Percentiles rank a stretch among this genome's conserved stretches.
These are phyloP conservation scores for Yarrowia sp. DNA, from an alignment of 805 yeast genomes.

Conservation along the genomic window DNA sequence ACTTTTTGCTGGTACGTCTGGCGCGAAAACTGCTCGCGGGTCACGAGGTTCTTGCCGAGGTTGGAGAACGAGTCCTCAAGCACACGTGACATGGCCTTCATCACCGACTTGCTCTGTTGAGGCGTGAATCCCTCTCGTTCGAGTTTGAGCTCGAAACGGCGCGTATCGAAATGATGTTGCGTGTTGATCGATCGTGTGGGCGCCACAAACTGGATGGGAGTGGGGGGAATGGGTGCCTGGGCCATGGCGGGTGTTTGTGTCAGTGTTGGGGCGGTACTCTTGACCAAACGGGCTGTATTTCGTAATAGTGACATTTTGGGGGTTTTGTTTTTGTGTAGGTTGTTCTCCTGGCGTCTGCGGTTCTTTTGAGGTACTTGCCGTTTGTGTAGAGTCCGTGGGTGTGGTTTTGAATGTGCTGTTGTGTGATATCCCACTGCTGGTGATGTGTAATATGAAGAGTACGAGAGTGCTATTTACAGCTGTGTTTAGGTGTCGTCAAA, in stretches of 20 bases:
- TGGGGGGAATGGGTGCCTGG: background rate
- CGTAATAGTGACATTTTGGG: no score
- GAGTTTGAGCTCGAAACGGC: slow-evolving; percentile 64
- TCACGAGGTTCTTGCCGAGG: slow-evolving; percentile 74
- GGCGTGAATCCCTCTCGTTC: slow-evolving; percentile 68
- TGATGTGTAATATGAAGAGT: no score
- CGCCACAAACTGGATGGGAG: background rate
- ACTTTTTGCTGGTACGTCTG: slow-evolving; percentile 94
- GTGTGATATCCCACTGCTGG: no score
- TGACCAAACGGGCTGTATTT: no score
- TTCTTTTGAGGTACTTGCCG: no score
- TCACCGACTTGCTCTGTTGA: slow-evolving; percentile 77
- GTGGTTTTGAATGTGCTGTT: no score
- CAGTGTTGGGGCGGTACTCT: no score
- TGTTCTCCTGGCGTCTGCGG: no score
- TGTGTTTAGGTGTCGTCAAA: no score
- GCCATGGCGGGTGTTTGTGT: background rate
- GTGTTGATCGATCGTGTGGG: background rate
- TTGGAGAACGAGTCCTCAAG: slow-evolving; percentile 76
- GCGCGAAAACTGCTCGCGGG: slow-evolving; percentile 76
- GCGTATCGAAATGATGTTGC: slow-evolving; percentile 64
- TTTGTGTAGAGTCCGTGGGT: no score
- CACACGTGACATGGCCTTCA: slow-evolving; percentile 67
- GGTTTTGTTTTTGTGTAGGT: no score
- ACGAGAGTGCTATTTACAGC: no score